These are phyloP conservation scores for Scleroderma bovista DNA, from an alignment of 768 basidiomycete genomes.

Conservation along the genomic window DNA sequence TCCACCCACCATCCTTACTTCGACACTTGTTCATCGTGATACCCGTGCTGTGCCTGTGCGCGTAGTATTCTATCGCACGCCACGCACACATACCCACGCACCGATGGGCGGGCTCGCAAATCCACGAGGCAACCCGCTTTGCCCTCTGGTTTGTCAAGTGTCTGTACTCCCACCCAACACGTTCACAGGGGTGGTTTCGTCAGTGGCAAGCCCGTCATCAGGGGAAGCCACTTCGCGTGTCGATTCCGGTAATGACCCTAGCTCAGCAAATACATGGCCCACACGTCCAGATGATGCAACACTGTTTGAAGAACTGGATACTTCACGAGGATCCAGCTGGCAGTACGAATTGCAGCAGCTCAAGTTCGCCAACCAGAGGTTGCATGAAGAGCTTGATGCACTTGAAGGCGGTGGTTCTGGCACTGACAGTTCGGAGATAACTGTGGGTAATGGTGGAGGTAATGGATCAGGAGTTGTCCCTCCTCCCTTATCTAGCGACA, in stretches of 20 bases:
- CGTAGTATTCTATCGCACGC: conserved; percentile 36
- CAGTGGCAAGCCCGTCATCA: not conserved
- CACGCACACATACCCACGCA: conserved; percentile 4
- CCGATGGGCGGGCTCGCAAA: conserved; percentile 11
- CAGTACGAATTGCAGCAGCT: conserved; percentile 90
- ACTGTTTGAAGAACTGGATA: conserved; percentile 71
- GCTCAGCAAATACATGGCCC: conserved; percentile 3
- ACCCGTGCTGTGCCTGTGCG: conserved; percentile 24
- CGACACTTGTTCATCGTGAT: conserved; percentile 37
- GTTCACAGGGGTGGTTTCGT: not conserved
- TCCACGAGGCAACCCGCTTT: conserved; percentile 12
- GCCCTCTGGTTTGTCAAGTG: conserved; percentile 27
- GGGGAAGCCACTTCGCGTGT: not conserved
- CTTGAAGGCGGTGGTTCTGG: conserved; percentile 27
- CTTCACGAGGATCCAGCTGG: conserved; percentile 72
- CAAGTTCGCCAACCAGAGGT: conserved; percentile 59
- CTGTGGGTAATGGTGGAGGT: not conserved
- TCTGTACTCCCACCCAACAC: conserved; percentile 12
- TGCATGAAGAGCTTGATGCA: conserved; percentile 51
- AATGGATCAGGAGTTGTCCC: not conserved
- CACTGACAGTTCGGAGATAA: not conserved
- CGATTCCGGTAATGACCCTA: not conserved
- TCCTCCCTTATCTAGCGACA: not conserved
- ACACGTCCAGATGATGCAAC: conserved; percentile 28
- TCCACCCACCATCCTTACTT: conserved; percentile 15